These are phyloP conservation scores for Stachybotrys echinatus DNA, from an alignment of 2,329 filamentous ascomycete species.

Conservation along the genomic window DNA sequence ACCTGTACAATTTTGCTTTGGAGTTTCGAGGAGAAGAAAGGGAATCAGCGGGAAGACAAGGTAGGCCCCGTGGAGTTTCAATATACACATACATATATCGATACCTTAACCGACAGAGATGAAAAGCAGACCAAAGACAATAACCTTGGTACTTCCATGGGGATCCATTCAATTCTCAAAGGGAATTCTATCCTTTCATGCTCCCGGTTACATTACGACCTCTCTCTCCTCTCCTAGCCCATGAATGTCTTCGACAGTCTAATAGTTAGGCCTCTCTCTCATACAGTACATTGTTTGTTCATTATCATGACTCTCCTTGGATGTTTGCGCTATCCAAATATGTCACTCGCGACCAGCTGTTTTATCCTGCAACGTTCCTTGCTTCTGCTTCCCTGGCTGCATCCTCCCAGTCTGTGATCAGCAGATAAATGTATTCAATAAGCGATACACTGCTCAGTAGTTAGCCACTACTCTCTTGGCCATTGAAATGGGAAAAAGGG, in stretches of 20 bases:
- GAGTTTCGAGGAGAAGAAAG: neutral
- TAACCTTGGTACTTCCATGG: too few species aligned
- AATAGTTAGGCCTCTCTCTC: too few species aligned
- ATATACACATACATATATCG: neutral
- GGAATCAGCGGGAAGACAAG: neutral
- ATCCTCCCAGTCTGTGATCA: slow-evolving; percentile 47
- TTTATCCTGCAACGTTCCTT: slow-evolving; percentile 43
- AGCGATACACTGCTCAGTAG: slow-evolving; percentile 36
- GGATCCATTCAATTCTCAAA: too few species aligned
- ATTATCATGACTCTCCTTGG: neutral
- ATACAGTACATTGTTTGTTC: neutral
- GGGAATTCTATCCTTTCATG: too few species aligned
- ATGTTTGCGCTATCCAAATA: too few species aligned
- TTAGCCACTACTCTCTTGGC: slow-evolving; percentile 6
- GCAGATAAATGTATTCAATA: slow-evolving; percentile 49
- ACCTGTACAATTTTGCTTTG: neutral
- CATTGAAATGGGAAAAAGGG: neutral
- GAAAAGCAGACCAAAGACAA: too few species aligned
- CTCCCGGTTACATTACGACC: too few species aligned
- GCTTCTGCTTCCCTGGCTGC: slow-evolving; percentile 47
- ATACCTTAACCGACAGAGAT: neutral
- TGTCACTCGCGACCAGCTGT: too few species aligned
- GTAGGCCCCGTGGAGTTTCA: neutral
- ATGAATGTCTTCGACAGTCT: too few species aligned
- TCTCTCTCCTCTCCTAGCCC: too few species aligned